These are phyloP conservation scores for Primulina eburnea DNA, from an alignment of 257 asterid genomes.

Conservation along the genomic window DNA sequence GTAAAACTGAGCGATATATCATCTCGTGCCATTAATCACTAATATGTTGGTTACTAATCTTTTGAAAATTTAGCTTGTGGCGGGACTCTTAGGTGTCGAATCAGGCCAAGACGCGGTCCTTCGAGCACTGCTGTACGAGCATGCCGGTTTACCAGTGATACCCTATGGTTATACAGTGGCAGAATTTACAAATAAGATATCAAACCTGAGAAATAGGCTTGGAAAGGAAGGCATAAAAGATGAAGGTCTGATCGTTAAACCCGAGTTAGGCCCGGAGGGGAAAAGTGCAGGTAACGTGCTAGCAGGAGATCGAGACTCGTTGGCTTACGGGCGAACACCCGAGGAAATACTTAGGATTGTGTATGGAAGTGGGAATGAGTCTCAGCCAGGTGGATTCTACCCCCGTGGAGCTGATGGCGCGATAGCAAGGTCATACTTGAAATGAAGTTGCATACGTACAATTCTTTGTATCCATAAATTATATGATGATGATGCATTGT, in stretches of 20 bases:
- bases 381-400: slow-evolving; percentile 70
- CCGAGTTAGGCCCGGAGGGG: slow-evolving; percentile 53
- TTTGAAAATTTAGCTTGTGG: slow-evolving; percentile 34
- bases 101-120: slow-evolving; percentile 53
- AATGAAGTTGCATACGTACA: not conserved
- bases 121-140: slow-evolving; percentile 30
- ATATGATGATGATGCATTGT: no score
- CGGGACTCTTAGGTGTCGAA: slow-evolving; percentile 52
- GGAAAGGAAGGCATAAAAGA: slow-evolving; percentile 64
- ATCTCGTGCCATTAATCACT: slow-evolving; percentile 39
- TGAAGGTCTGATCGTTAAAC: slow-evolving; percentile 60
- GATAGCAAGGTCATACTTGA: slow-evolving; percentile 55
- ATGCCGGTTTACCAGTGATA: slow-evolving; percentile 25
- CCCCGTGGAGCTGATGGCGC: slow-evolving; percentile 68
- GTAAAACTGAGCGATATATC: not conserved
- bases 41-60: slow-evolving; percentile 24
- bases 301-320: slow-evolving; percentile 46
- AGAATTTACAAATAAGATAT: slow-evolving; percentile 41
- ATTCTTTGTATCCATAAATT: not conserved
- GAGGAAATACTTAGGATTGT: slow-evolving; percentile 69
- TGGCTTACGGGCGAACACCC: slow-evolving; percentile 60
- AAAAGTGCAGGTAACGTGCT: slow-evolving; percentile 54
- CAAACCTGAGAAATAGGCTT: slow-evolving; percentile 39
- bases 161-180: slow-evolving; percentile 39
- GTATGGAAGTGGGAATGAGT: slow-evolving; percentile 54